These are phyloP conservation scores for Aspergillus sp. DNA, from an alignment of 2,329 filamentous ascomycete species.

Conservation along the genomic window DNA sequence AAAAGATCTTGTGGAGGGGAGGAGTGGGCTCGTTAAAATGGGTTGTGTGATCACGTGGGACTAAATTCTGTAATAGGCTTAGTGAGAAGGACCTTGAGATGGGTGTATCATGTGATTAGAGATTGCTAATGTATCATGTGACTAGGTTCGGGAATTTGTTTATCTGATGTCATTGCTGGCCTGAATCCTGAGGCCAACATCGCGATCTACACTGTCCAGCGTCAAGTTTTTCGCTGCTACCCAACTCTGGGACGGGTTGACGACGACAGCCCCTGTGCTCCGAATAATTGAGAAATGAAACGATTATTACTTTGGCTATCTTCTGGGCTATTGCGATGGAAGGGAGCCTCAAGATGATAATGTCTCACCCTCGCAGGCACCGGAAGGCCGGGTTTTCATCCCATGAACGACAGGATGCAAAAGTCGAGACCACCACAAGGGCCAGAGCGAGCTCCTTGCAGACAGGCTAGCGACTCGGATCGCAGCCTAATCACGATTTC, in stretches of 20 bases:
- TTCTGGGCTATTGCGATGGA: slow-evolving; percentile 17
- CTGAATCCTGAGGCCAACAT: neutral
- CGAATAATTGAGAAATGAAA: slow-evolving; percentile 14
- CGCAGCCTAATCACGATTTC: slow-evolving; percentile 14
- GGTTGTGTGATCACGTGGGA: slow-evolving; percentile 42
- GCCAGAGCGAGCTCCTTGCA: slow-evolving; percentile 21
- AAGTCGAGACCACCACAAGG: slow-evolving; percentile 11
- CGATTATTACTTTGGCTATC: slow-evolving; percentile 18
- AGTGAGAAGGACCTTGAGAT: slow-evolving; percentile 15
- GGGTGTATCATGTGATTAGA: slow-evolving; percentile 5
- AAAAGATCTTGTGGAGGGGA: slow-evolving; percentile 25
- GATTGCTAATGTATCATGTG: neutral
- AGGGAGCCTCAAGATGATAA: slow-evolving; percentile 20
- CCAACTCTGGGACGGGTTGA: neutral
- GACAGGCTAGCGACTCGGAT: slow-evolving; percentile 14
- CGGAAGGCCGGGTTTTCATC: neutral
- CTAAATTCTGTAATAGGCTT: slow-evolving; percentile 6
- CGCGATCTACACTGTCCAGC: no score
- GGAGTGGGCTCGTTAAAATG: slow-evolving; percentile 36
- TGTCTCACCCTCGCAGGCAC: slow-evolving; percentile 22
- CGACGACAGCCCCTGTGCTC: neutral
- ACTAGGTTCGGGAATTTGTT: slow-evolving; percentile 5
- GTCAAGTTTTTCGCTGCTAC: neutral
- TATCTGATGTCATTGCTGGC: slow-evolving; percentile 3
- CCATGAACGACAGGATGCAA: slow-evolving; percentile 9